Percentiles rank a stretch among this genome's conserved stretches.
Evolutionary conservation across 345 rosid species (phyloP).

Genomic region (Kernera saxatilis): DNA sequence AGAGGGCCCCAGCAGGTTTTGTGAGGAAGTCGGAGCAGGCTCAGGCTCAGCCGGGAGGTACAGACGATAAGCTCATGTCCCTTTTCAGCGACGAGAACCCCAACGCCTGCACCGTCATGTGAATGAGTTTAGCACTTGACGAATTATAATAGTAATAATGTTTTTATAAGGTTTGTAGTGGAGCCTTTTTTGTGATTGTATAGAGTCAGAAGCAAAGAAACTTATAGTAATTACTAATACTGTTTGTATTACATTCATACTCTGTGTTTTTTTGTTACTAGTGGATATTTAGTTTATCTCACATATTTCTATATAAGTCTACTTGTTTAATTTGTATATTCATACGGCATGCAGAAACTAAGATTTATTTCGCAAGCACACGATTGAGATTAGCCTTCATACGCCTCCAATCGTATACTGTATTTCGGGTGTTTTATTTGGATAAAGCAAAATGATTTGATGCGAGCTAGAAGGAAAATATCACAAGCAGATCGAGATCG

Average conservation of each 20-base stretch:
- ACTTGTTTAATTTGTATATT: not conserved
- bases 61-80: conserved; percentile 31
- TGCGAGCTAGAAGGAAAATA: not conserved
- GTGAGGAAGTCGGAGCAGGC: conserved; percentile 33
- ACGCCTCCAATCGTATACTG: too few species aligned
- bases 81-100: conserved; percentile 37
- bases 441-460: not conserved
- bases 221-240: not conserved
- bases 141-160: not conserved
- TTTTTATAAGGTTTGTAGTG: not conserved
- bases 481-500: not conserved
- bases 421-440: too few species aligned
- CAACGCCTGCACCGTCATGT: conserved; percentile 31
- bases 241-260: not conserved
- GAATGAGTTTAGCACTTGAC: not conserved
- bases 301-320: not conserved
- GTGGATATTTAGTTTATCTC: not conserved
- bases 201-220: not conserved
- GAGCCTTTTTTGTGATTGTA: not conserved
- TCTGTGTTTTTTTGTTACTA: not conserved
- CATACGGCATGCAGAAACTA: not conserved
- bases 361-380: not conserved
- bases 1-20: conserved; percentile 30
- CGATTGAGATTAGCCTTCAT: not conserved
- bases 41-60: conserved; percentile 27